Percentiles rank a stretch among this genome's conserved stretches.
Evolutionary conservation across 208 protist species (phyloP).

Genomic region (Leishmania braziliensis): DNA sequence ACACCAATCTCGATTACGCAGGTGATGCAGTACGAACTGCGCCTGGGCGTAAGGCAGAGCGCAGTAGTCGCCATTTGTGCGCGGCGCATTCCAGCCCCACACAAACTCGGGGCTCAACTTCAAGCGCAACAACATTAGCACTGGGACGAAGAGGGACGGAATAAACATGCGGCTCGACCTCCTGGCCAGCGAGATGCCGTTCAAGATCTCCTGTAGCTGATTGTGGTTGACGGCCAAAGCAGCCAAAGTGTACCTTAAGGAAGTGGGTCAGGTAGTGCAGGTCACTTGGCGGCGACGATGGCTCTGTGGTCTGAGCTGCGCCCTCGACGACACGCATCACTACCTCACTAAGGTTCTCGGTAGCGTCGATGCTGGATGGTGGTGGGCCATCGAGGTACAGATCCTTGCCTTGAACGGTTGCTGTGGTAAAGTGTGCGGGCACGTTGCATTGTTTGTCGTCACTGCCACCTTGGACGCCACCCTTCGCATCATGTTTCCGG

Average conservation of each 20-base stretch:
- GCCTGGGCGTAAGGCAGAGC: constrained; percentile 21
- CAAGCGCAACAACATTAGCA: background rate
- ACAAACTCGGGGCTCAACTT: constrained; percentile 12
- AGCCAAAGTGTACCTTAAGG: constrained; percentile 17
- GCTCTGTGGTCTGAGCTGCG: background rate
- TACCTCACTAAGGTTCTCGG: background rate
- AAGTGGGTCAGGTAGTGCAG: constrained; percentile 20
- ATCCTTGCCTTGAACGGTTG: constrained; percentile 8
- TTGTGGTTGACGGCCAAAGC: constrained; percentile 33
- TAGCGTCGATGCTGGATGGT: background rate
- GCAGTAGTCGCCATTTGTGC: constrained; percentile 19
- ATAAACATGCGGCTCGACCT: constrained; percentile 20
- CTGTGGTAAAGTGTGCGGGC: constrained; percentile 12
- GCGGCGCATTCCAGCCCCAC: constrained; percentile 26
- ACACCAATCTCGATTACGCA: background rate
- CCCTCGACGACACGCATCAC: constrained; percentile 2
- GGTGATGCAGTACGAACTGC: constrained; percentile 4
- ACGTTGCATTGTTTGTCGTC: background rate
- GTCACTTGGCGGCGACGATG: background rate
- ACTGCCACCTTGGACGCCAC: background rate
- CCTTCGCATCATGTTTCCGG: background rate
- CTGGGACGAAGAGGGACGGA: constrained; percentile 17
- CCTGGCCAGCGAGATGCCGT: constrained; percentile 17
- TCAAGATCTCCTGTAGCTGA: constrained; percentile 24
- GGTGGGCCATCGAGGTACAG: constrained; percentile 6